Evolutionary conservation across 2,329 filamentous ascomycete genomes (phyloP).

Genomic region (Trichothecium roseum): DNA sequence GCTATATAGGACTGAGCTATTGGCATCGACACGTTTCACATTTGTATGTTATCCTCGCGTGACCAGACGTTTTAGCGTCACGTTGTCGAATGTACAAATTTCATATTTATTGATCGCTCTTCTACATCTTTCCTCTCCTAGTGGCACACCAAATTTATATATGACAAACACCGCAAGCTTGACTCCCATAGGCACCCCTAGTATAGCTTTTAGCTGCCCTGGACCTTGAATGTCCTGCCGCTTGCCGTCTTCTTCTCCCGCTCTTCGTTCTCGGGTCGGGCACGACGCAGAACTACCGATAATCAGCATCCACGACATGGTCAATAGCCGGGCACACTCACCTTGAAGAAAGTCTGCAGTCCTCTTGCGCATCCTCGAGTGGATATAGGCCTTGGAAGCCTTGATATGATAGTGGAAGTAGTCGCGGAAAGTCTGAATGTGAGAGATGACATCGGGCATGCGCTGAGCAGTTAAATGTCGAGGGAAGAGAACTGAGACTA

Average conservation of each 20-base stretch:
- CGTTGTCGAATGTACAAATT: too few species aligned
- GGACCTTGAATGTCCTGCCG: conserved; percentile 74
- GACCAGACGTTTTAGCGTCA: too few species aligned
- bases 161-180: too few species aligned
- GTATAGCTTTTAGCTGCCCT: conserved; percentile 20
- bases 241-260: conserved; percentile 97
- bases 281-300: conserved; percentile 75
- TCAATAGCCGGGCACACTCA: conserved; percentile 27
- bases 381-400: conserved; percentile 97
- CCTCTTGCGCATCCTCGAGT: conserved; percentile 93
- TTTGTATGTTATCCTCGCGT: too few species aligned
- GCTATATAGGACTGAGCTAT: too few species aligned
- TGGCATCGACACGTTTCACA: too few species aligned
- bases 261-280: conserved; percentile 89
- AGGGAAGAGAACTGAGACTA: conserved; percentile 71
- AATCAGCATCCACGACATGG: conserved; percentile 11
- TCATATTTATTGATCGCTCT: too few species aligned
- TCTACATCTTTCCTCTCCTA: too few species aligned
- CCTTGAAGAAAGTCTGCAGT: conserved; percentile 98
- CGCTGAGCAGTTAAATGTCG: conserved; percentile 85
- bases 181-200: too few species aligned
- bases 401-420: conserved; percentile 99
- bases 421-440: conserved; percentile 99
- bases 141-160: too few species aligned
- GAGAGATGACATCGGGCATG: conserved; percentile 91